phyloP scores from a whole-genome alignment of 805 yeast genomes.

The Candida sakaeoensis region DNA sequence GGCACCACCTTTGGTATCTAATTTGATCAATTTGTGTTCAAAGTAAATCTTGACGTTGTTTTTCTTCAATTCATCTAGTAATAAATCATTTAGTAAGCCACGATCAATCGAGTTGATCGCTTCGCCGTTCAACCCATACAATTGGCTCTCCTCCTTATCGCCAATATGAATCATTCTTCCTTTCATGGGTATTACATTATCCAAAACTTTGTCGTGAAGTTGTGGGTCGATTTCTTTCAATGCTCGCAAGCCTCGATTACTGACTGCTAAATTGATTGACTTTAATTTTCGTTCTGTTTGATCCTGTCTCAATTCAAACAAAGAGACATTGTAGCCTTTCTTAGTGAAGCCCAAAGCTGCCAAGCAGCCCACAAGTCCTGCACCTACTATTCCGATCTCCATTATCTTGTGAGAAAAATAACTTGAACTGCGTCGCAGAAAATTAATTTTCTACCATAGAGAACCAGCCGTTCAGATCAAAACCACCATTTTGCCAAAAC shows the following conservation, averaged over 20 bases:
- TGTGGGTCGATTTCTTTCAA: slow-evolving; percentile 56
- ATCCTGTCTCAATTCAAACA: slow-evolving; percentile 71
- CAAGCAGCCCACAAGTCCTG: slow-evolving; percentile 85
- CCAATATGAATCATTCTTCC: slow-evolving; percentile 90
- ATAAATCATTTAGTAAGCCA: slow-evolving; percentile 56
- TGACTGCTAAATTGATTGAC: slow-evolving; percentile 86
- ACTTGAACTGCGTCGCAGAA: neutral
- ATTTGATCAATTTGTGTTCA: slow-evolving; percentile 49
- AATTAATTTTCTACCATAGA: too few relatives aligned
- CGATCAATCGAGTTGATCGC: slow-evolving; percentile 84
- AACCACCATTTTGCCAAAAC: too few relatives aligned
- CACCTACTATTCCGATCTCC: slow-evolving; percentile 67
- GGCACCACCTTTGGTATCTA: slow-evolving; percentile 3
- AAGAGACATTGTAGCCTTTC: slow-evolving; percentile 66
- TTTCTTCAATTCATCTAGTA: slow-evolving; percentile 59
- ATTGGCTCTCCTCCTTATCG: slow-evolving; percentile 54
- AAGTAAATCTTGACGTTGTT: slow-evolving; percentile 46
- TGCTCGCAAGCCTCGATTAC: slow-evolving; percentile 76
- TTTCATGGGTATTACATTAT: slow-evolving; percentile 73
- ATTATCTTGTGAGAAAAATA: slow-evolving; percentile 1
- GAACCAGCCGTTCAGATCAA: neutral
- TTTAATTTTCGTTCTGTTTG: slow-evolving; percentile 54
- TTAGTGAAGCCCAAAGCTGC: slow-evolving; percentile 77
- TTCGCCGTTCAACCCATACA: slow-evolving; percentile 80
- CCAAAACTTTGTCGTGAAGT: slow-evolving; percentile 53